Evolutionary conservation across 2,329 filamentous ascomycete species (phyloP), one percentile per base, ranked within the genome.

Genomic region (Verruconis gallopava): DNA sequence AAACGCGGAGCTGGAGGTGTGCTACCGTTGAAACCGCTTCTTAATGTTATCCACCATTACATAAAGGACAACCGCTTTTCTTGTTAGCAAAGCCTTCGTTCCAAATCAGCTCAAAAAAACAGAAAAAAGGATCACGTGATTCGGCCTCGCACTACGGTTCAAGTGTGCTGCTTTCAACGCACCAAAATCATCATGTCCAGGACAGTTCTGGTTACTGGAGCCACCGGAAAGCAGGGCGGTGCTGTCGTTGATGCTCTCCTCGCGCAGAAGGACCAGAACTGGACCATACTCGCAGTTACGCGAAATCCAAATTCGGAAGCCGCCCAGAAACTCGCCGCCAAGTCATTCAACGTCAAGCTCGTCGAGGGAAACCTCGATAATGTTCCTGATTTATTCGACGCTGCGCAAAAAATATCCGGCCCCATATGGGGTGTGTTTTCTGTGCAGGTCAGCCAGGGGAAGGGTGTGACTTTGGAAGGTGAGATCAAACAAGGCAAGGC

Each of bases 371-470:
- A 78, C 44, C 58, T 77, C 2, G 60, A 73, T 40, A 55, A 73
- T 14, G 54, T 67, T 0, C 57, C 59, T 0, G 56, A 51, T 0
- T 61, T 77, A n/a, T 77, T 79, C 50, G 46, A 57, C 12, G 61
- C 58, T 34, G 68, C 65, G 2, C 53, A 56, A n/a, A 51, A 55
- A 18, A 53, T 56, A 1, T 46, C 53, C 13, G 46, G 57, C 40
- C 58, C 63, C 2, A 65, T 77, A 44, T 75, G 70, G 67, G 73
- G 73, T 4, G 74, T 80, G 4, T 81, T 72, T 57, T 73, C 69
- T 19, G 55, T 58, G 5, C 55, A 58, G 37, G 50, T 52, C 32
- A 44, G 32, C 33, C 40, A 19, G 49, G 37, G 37, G 9, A 43
- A 43, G 21, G 41, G 41, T 18, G 41, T 43, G 17, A 40, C 37